phyloP scores from a whole-genome alignment of 2,329 filamentous ascomycete genomes.

The Pseudogymnoascus sp. region DNA sequence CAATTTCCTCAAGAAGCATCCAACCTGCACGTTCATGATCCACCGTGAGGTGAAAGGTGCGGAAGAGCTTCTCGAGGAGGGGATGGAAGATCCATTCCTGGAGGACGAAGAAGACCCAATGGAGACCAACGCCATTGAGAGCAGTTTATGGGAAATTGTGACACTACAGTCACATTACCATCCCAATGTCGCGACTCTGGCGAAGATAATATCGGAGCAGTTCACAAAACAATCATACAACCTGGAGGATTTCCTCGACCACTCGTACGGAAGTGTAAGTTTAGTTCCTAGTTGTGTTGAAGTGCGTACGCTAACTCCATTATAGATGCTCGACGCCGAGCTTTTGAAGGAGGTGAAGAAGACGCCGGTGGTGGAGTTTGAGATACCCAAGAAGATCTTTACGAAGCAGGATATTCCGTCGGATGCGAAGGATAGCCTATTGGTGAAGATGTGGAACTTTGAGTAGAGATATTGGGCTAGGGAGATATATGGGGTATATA shows the following conservation, averaged over 20 bases:
- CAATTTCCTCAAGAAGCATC: slow-evolving; percentile 86
- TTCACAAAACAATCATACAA: slow-evolving; percentile 95
- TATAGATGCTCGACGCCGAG: slow-evolving; percentile 74
- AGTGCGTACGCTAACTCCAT: slow-evolving; percentile 27
- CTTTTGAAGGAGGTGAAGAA: slow-evolving; percentile 78
- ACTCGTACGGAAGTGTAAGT: slow-evolving; percentile 77
- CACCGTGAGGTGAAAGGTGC: slow-evolving; percentile 63
- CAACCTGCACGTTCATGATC: slow-evolving; percentile 90
- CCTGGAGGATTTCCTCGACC: slow-evolving; percentile 94
- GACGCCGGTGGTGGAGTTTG: slow-evolving; percentile 81
- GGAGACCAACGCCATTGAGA: slow-evolving; percentile 80
- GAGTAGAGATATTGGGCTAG: slow-evolving; percentile 8
- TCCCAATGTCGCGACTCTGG: slow-evolving; percentile 89
- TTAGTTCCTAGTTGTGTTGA: not conserved
- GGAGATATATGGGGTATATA: not conserved
- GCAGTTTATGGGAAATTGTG: slow-evolving; percentile 89
- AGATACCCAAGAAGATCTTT: slow-evolving; percentile 58
- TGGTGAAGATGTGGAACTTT: slow-evolving; percentile 58
- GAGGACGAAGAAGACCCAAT: slow-evolving; percentile 73
- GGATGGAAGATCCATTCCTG: slow-evolving; percentile 67
- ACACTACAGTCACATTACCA: slow-evolving; percentile 91
- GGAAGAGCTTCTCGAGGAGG: slow-evolving; percentile 53
- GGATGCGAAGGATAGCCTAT: slow-evolving; percentile 44
- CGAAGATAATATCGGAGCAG: slow-evolving; percentile 90
- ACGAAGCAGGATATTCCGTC: slow-evolving; percentile 36